Conservation (phyloP, 2,329 filamentous ascomycete species). For the Alternaria postmessia region DNA sequence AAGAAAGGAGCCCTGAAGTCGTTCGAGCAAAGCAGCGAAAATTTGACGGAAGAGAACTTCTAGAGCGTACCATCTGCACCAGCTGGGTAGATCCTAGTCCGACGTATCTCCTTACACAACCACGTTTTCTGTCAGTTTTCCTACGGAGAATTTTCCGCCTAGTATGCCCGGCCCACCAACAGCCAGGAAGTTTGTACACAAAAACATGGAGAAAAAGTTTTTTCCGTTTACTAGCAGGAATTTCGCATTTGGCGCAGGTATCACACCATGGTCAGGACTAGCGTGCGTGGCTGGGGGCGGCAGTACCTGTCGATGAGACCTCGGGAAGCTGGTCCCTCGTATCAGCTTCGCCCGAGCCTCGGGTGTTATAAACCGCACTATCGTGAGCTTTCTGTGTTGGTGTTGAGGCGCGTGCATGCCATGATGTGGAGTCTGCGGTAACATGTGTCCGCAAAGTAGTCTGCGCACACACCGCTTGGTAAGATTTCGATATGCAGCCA, state of each 20-base stretch:
- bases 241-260: not conserved
- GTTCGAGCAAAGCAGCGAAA: constrained; percentile 1
- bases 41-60: not conserved
- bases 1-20: constrained; percentile 1
- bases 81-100: not conserved
- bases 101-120: not conserved
- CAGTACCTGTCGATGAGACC: not conserved
- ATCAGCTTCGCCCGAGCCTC: constrained; percentile 12
- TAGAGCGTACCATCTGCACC: not conserved
- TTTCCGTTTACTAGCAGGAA: constrained; percentile 2
- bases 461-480: not conserved
- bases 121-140: constrained; percentile 1
- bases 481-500: constrained; percentile 3
- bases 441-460: not conserved
- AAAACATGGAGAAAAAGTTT: not conserved
- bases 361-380: constrained; percentile 1
- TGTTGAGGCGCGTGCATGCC: constrained; percentile 11
- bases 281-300: not conserved
- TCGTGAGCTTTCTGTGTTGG: constrained; percentile 8
- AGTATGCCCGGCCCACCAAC: constrained; percentile 5
- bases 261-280: not conserved
- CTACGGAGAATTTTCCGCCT: constrained; percentile 7
- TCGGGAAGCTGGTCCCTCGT: not conserved
- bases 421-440: not conserved
- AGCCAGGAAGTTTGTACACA: not conserved